Percentiles rank a stretch among this genome's conserved stretches.
These are phyloP conservation scores for Solanum ossicruentum DNA, from an alignment of 257 asterid species.

Conservation along the genomic window DNA sequence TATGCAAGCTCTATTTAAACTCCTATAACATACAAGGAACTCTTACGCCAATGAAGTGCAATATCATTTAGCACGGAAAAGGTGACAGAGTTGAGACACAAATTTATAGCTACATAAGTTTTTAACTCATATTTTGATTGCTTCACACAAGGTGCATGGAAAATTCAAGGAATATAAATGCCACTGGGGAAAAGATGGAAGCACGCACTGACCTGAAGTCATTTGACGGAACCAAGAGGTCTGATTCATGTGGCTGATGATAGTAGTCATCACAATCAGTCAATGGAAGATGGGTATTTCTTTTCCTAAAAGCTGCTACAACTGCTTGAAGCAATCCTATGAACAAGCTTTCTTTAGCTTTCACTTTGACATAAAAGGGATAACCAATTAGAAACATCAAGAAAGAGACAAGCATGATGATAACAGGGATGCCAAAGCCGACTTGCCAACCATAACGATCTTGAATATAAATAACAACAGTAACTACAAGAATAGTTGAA, in stretches of 20 bases:
- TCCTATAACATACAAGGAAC: background rate
- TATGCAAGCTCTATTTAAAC: constrained; percentile 7
- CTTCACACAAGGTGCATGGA: background rate
- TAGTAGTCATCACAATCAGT: background rate
- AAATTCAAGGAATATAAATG: background rate
- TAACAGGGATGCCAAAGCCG: constrained; percentile 8
- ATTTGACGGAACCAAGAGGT: background rate
- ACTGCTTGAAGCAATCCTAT: constrained; percentile 8
- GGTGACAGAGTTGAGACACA: background rate
- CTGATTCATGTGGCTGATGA: background rate
- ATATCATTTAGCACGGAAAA: background rate
- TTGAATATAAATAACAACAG: constrained; percentile 8
- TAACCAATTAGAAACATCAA: constrained; percentile 1
- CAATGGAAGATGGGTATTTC: background rate
- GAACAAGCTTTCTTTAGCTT: constrained; percentile 3
- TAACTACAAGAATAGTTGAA: constrained; percentile 4
- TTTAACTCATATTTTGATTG: background rate
- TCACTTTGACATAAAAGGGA: background rate
- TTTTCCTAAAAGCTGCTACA: constrained; percentile 6
- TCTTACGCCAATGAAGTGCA: background rate
- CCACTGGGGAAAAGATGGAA: background rate
- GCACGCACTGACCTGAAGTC: constrained; percentile 3
- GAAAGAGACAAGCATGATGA: constrained; percentile 2
- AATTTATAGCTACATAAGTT: background rate
- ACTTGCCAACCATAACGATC: constrained; percentile 11